Base-by-base conservation (phyloP, 2,329 filamentous ascomycete genomes). In the Passalora sequoiae region DNA sequence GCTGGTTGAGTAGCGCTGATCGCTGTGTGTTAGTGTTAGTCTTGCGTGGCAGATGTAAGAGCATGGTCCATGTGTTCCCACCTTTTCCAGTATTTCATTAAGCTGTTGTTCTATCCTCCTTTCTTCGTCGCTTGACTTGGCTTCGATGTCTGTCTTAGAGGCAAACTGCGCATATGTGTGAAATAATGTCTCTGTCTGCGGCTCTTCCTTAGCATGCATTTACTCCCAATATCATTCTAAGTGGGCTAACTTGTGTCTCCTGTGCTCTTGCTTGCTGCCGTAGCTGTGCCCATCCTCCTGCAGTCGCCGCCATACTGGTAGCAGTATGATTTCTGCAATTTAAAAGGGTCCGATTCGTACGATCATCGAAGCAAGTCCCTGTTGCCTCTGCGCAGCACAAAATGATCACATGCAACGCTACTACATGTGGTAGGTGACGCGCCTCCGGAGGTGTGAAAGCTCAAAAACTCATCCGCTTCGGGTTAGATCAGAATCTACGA, bases 111-210 rank as follows among this genome's bases (percentile, higher is more conserved):
- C 89, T 20, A 85, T 84, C 44, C 81, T 76, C 50, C 75, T 73
- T 66, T 97, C 92, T 55, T 96, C 89, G 49, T 91, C 84, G 40
- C 85, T 85, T 8, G 91, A 86, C 61, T 92, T 89, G 4, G 80
- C 73, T 6, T 89, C 84, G 44, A 95, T 83, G 58, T 84, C 86
- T 13, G 85, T 72, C 46, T 84, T 80, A 13, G 86, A 81, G 13
- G 88, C 84, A 72, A 89, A 96, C 66, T 97, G 91, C 12, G 92
- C 92, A 65, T 95, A 98, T 48, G 73, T 81, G 60, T 89, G 84
- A 64, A 89, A 87, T 45, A 86, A 71, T 48, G 78, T 81, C 68
- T 96, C 89, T 35, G 89, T 94, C 88, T 96, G 58, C 21, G 17
- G 10, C 20, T 25, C 41, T 35, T 12, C n/a, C 44, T 54, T 20